These are phyloP conservation scores for Musa schizocarpa DNA, from an alignment of 176 grass and related monocot genomes.

Conservation along the genomic window DNA sequence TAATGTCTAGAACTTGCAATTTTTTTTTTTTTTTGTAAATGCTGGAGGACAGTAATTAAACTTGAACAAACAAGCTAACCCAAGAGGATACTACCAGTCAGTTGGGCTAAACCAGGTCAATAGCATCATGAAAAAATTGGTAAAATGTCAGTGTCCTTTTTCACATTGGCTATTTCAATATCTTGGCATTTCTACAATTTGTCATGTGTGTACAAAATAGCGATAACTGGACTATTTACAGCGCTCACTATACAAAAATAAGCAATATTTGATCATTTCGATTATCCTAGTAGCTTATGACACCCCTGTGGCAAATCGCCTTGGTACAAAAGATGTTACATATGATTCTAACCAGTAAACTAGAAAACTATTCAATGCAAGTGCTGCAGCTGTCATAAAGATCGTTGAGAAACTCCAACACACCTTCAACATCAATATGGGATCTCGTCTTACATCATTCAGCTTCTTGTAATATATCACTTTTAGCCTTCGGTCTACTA, in stretches of 20 bases:
- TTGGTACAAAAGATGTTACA: constrained; percentile 7
- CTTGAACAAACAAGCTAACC: not conserved
- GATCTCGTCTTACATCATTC: constrained; percentile 38
- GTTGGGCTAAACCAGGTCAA: not conserved
- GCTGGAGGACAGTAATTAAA: too few relatives aligned
- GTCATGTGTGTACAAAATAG: not conserved
- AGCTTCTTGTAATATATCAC: constrained; percentile 50
- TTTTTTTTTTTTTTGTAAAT: too few relatives aligned
- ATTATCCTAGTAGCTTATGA: not conserved
- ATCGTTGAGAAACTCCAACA: constrained; percentile 30
- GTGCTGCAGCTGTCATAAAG: constrained; percentile 11
- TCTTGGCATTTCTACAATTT: not conserved
- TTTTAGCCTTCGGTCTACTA: constrained; percentile 47
- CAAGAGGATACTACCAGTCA: not conserved
- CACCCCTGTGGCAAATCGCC: not conserved
- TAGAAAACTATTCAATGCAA: constrained; percentile 38
- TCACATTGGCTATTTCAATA: not conserved
- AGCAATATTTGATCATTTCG: not conserved
- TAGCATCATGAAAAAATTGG: too few relatives aligned
- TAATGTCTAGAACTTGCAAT: too few relatives aligned
- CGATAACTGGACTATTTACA: not conserved
- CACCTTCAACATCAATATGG: constrained; percentile 31
- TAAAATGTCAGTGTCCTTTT: not conserved
- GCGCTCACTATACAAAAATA: not conserved
- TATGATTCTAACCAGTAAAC: constrained; percentile 30